Base-by-base conservation (phyloP, 257 asterid species). In the Knoxia roxburghii region DNA sequence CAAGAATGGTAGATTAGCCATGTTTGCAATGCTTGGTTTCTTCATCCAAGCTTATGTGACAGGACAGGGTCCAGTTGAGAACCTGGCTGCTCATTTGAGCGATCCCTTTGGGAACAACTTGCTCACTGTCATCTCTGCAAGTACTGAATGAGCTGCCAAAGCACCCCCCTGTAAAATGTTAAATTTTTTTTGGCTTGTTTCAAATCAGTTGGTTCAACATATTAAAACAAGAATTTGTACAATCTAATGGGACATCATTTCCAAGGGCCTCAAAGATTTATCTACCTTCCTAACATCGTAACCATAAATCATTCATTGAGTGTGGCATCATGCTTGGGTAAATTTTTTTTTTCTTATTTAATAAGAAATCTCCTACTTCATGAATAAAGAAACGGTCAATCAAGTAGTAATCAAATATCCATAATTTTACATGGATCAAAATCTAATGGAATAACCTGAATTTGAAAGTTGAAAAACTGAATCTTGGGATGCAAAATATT, bases 31-130 rank as follows among this genome's bases (percentile, higher is more conserved):
- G 98, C 84, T 92, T 23, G 98, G 86, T 43, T 92, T 92, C 93
- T 92, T 86, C 91, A 68, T 92, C 73, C 98, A 92, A 77, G 97
- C 98, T 9, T 92, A 92, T 39, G 98, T 89, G 41, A 92, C 97
- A 3, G 95, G 98, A 5, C 32, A 92, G 70, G 98, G 97, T 7
- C 98, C 97, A 1, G 97, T 92, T 15, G 98, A 92, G 65, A 92
- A 92, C 88, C 87, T 92, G 54, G 87, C 96, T 0, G 86, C 97
- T 46, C 98, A 92, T 61, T 75, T 92, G 85, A 89, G 97, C 64
- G 98, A 92, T 76, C 98, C 98, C 68, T 92, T 92, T 23, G 95
- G 95, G 80, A 92, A 92, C 89, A 92, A 92, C 83, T 78, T 92
- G 90, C 95, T 92, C 74, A 92, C 98, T 56, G 96, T 89, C 55